phyloP scores from a whole-genome alignment of 177 flowering plant genomes.

The Tripterygium wilfordii region DNA sequence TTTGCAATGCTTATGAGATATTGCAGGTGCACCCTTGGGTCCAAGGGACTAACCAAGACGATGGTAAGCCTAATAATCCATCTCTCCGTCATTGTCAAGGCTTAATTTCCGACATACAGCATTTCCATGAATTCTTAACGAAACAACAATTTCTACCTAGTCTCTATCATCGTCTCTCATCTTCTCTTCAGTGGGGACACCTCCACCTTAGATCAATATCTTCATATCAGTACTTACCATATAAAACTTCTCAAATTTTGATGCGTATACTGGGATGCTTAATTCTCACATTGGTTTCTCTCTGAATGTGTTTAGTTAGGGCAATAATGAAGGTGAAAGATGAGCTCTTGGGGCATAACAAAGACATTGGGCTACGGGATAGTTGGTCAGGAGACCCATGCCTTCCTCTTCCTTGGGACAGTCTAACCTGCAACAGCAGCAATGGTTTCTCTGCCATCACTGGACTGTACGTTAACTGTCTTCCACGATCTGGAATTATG shows the following conservation, averaged over 20 bases:
- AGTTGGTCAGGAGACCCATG: conserved; percentile 80
- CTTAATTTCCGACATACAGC: too few species aligned
- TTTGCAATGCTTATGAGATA: conserved; percentile 63
- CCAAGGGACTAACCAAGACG: conserved; percentile 27
- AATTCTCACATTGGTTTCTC: not conserved
- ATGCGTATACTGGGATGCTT: too few species aligned
- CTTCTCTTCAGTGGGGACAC: too few species aligned
- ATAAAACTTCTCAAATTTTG: too few species aligned
- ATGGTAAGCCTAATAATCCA: conserved; percentile 45
- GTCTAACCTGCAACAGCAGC: conserved; percentile 33
- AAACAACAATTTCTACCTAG: too few species aligned
- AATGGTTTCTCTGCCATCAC: conserved; percentile 35
- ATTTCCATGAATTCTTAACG: too few species aligned
- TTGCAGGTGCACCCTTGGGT: conserved; percentile 27
- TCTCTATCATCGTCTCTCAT: too few species aligned
- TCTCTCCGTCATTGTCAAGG: too few species aligned
- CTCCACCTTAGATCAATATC: too few species aligned
- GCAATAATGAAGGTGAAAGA: conserved; percentile 37
- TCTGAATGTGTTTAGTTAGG: conserved; percentile 37
- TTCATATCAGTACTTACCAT: too few species aligned
- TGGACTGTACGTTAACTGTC: conserved; percentile 39
- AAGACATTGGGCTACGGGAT: conserved; percentile 24
- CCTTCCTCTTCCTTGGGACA: conserved; percentile 48
- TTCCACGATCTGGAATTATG: not conserved
- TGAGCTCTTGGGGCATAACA: conserved; percentile 38